phyloP scores from a whole-genome alignment of 371 early-diverging fungal species.

The Lichtheimia ramosa region DNA sequence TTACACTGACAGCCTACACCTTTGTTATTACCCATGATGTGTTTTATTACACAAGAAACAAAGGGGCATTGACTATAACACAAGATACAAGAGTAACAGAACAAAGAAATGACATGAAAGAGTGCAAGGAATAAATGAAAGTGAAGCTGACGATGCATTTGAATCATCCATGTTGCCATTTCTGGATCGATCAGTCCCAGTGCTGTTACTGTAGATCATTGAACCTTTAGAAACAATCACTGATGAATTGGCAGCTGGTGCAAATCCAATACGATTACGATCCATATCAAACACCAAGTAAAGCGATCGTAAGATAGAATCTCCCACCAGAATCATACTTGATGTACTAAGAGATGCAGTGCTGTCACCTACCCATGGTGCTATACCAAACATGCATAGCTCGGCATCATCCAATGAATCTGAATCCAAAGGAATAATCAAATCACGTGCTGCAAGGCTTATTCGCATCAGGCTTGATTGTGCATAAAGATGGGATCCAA shows the following conservation, averaged over 20 bases:
- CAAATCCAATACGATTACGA: conserved; percentile 39
- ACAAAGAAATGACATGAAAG: too few species aligned
- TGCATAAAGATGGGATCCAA: background rate
- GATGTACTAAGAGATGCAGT: conserved; percentile 8
- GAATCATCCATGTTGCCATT: too few species aligned
- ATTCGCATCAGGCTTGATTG: background rate
- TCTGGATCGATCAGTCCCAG: too few species aligned
- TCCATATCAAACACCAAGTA: conserved; percentile 47
- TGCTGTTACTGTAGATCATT: too few species aligned
- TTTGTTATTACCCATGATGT: too few species aligned
- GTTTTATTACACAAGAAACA: too few species aligned
- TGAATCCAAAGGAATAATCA: conserved; percentile 38
- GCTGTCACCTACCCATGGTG: conserved; percentile 10
- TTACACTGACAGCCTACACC: too few species aligned
- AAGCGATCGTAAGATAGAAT: conserved; percentile 35
- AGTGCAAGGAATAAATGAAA: too few species aligned
- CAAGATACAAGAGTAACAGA: too few species aligned
- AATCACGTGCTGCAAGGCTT: conserved; percentile 23
- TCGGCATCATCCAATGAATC: conserved; percentile 11
- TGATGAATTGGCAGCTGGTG: conserved; percentile 23
- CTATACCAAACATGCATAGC: conserved; percentile 48
- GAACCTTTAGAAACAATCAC: too few species aligned
- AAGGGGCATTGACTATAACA: too few species aligned
- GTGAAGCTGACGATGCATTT: too few species aligned
- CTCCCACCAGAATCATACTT: conserved; percentile 33